Conservation (phyloP, 306 rosid species). For the Prinsepia uniflora region DNA sequence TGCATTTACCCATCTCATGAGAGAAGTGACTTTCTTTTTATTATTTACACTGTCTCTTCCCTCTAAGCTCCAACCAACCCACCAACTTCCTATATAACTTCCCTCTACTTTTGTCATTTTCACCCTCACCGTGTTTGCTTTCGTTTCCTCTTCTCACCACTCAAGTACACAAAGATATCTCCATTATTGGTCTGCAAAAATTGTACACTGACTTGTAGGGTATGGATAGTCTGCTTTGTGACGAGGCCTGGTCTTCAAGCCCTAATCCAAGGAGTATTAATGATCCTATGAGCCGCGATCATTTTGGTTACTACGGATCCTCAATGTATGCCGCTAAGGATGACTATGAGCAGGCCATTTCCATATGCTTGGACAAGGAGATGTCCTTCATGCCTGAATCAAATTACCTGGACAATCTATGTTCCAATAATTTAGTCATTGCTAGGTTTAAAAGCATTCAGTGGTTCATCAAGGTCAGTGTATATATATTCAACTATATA, state of each 20-base stretch:
- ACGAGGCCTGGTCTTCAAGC: slow-evolving; percentile 44
- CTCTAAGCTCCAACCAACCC: not conserved
- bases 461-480: slow-evolving; percentile 50
- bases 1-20: slow-evolving; percentile 56
- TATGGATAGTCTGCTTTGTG: slow-evolving; percentile 44
- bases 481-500: not conserved
- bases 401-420: slow-evolving; percentile 24
- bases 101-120: slow-evolving; percentile 9
- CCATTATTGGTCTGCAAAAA: not conserved
- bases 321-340: slow-evolving; percentile 14
- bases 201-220: not conserved
- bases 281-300: not conserved
- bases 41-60: slow-evolving; percentile 13
- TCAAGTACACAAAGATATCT: not conserved
- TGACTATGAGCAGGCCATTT: slow-evolving; percentile 32
- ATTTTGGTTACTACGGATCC: not conserved
- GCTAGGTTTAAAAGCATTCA: slow-evolving; percentile 39
- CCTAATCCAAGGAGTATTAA: slow-evolving; percentile 5
- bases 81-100: not conserved
- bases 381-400: slow-evolving; percentile 30
- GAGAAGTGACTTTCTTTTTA: slow-evolving; percentile 42
- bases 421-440: slow-evolving; percentile 25
- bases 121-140: not conserved
- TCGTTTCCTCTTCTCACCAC: not conserved
- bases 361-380: slow-evolving; percentile 39